Conservation (phyloP, 176 grass and related monocot genomes). For the Ananas comosus region DNA sequence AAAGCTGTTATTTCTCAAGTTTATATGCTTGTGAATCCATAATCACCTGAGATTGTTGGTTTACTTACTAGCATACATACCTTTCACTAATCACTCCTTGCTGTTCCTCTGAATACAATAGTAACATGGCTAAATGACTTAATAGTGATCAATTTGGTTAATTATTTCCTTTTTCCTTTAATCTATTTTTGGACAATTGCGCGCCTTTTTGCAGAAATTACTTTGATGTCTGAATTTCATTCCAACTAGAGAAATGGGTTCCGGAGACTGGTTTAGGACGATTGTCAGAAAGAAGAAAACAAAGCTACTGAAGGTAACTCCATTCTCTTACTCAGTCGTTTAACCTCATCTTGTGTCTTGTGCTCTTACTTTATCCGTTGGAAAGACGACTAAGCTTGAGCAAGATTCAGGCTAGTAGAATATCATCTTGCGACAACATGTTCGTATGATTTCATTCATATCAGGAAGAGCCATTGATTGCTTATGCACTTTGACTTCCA, state of each 20-base stretch:
- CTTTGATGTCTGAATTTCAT: slow-evolving; percentile 20
- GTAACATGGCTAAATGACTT: slow-evolving; percentile 1
- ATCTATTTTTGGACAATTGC: slow-evolving; percentile 26
- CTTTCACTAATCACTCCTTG: background rate
- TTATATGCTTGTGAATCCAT: background rate
- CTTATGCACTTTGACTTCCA: too few relatives aligned
- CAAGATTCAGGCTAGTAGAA: too few relatives aligned
- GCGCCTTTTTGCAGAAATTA: slow-evolving; percentile 3
- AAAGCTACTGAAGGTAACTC: slow-evolving; percentile 47
- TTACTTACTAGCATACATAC: background rate
- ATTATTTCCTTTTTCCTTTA: slow-evolving; percentile 5
- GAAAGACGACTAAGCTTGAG: too few relatives aligned
- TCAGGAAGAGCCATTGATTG: too few relatives aligned
- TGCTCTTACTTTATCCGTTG: background rate
- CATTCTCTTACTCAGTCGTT: background rate
- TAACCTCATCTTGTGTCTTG: slow-evolving; percentile 1
- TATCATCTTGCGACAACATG: too few relatives aligned
- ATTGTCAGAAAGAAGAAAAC: slow-evolving; percentile 81
- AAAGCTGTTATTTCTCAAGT: background rate
- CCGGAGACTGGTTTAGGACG: slow-evolving; percentile 83
- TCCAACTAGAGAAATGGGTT: slow-evolving; percentile 50
- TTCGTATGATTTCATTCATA: too few relatives aligned
- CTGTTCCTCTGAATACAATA: background rate
- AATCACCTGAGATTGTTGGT: background rate
- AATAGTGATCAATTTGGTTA: background rate